These are phyloP conservation scores for Ceratobasidium sp. DNA, from an alignment of 1,284 basidiomycete species.

Conservation along the genomic window DNA sequence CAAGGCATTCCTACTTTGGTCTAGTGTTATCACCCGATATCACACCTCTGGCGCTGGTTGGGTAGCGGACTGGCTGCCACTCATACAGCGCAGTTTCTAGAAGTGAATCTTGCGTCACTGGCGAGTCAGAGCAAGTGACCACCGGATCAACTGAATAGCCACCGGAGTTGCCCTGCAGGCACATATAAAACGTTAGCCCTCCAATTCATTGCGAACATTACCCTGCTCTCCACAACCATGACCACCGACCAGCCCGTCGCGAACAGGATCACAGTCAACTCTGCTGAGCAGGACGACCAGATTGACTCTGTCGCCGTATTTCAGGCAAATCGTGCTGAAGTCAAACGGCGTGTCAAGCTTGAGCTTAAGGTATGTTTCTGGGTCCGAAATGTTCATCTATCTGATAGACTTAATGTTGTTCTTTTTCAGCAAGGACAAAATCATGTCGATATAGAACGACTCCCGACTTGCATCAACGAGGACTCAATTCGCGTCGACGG, in stretches of 20 bases:
- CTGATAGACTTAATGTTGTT: background rate
- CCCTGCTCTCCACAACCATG: background rate
- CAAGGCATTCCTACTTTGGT: too few species aligned
- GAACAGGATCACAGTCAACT: slow-evolving; percentile 24
- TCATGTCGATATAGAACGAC: slow-evolving; percentile 49
- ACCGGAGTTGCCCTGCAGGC: too few species aligned
- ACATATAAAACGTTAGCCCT: too few species aligned
- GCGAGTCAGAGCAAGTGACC: too few species aligned
- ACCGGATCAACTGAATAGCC: too few species aligned
- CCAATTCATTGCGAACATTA: too few species aligned
- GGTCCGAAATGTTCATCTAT: background rate
- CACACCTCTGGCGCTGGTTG: too few species aligned
- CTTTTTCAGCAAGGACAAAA: slow-evolving; percentile 52
- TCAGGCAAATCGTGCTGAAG: slow-evolving; percentile 17
- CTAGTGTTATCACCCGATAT: too few species aligned
- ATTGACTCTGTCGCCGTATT: slow-evolving; percentile 20
- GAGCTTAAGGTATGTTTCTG: slow-evolving; percentile 20
- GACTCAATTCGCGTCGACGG: too few species aligned
- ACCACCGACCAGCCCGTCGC: background rate
- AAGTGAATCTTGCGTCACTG: background rate
- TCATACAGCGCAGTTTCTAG: background rate
- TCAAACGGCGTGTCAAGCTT: slow-evolving; percentile 31
- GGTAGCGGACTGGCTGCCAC: too few species aligned
- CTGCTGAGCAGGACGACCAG: slow-evolving; percentile 30
- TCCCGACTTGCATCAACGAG: too few species aligned